Evolutionary conservation across 2,329 filamentous ascomycete species (phyloP), one percentile per base, ranked within the genome.

Genomic region (Fusarium setosum): DNA sequence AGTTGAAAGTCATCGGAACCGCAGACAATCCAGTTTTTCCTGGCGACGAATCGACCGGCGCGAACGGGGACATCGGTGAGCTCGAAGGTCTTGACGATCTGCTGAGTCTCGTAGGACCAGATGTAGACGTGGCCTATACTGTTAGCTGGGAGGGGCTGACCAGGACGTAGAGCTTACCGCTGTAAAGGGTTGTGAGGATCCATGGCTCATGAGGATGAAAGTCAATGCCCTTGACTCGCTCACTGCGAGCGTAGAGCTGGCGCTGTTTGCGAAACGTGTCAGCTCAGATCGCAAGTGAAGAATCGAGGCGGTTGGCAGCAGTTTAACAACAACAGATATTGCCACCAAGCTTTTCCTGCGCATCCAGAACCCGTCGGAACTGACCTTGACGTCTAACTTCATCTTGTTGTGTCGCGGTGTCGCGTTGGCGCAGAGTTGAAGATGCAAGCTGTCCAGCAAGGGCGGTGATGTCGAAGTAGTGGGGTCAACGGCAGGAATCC

Each of bases 11-110:
- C 93, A 82, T 97, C 93, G 70, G 91, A 99, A 75, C 96, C 96
- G 81, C 93, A 96, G 55, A 97, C 93, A 72, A 97, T 96, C 96
- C 96, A 99, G 81, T 98, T 99, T 89, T 99, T 99, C 73, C 96
- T 89, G 71, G 96, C 93, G 75, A 99, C 89, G 80, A 99, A 99
- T 72, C 96, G 92, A 75, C 96, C 96, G 65, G 96, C 96, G 80
- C 96, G 92, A 59, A 99, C 95, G 68, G 96, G 96, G 49, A 99
- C 96, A 85, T 99, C 96, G 77, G 95, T 97, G 69, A 98, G 90
- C 83, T 99, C 96, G 80, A 99, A 99, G 5, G 95, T 97, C 86
- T 98, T 98, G 82, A 99, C 93, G 67, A 98, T 94, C 67, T 94
- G 92, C 79, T 97, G 94, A 50, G 94, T 96, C 82, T 97, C 95